Base-by-base conservation (phyloP, 257 asterid species). In the Anisodus acutangulus region DNA sequence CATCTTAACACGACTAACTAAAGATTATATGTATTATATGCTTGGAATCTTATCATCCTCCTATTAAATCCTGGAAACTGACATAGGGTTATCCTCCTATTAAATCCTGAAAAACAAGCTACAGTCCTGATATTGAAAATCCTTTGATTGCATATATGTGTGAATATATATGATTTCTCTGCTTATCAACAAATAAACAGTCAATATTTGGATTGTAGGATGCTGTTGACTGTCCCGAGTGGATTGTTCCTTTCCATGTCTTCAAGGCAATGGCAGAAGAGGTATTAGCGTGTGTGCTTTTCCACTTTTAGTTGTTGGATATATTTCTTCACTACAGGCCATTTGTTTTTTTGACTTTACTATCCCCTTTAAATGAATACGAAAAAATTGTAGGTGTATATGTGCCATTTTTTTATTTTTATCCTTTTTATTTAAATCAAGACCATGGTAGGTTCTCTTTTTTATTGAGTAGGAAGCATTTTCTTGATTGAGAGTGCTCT, bases 161-260 rank as follows among this genome's bases (percentile, higher is more conserved):
- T 13, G 63, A 53, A 13, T 76, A 51, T 74, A 0, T 12, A 11
- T 76, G 81, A 53, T 15, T 78, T 53, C 39, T 26, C 47, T 51
- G 81, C 26, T 6, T 78, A 15, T 53, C 63, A 26, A 76, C 81
- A 26, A 51, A 13, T 78, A 26, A 68, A 57, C 82, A 11, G 54
- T 87, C 41, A 53, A 13, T 8, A 22, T 51, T 76, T 53, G 64
- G 47, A 78, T 84, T 90, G 84, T 92, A 96, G 99, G 99, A 97
- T 83, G 99, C 98, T 19, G 99, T 97, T 78, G 99, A 95, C 81
- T 97, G 98, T 79, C 99, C 99, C 2, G 99, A 95, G 86, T 97
- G 98, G 99, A 90, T 95, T 49, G 98, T 97, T 79, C 98, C 99
- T 43, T 91, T 97, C 84, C 95, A 88, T 71, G 88, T 95, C 83